Percentiles rank a stretch among this genome's conserved stretches.
phyloP scores from a whole-genome alignment of 768 basidiomycete species.

The Calocera viscosa region DNA sequence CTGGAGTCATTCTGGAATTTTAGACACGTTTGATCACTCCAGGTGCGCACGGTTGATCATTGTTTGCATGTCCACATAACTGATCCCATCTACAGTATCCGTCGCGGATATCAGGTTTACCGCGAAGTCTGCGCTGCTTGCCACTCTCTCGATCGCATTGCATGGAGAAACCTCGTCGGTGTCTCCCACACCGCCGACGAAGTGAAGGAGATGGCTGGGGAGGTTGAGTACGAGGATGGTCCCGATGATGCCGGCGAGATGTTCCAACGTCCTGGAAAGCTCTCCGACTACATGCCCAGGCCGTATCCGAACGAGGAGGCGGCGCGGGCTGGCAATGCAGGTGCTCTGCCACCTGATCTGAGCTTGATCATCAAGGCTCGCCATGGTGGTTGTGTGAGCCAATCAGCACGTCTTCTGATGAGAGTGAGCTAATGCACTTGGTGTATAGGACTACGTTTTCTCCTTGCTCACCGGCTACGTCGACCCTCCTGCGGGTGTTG shows the following conservation, averaged over 20 bases:
- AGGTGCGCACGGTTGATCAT: constrained; percentile 45
- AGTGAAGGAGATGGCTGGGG: constrained; percentile 82
- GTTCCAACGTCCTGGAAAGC: constrained; percentile 97
- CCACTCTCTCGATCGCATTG: constrained; percentile 97
- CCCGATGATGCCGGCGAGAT: constrained; percentile 91
- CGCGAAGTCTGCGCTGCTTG: constrained; percentile 98
- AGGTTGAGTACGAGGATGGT: constrained; percentile 92
- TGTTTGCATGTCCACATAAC: neutral
- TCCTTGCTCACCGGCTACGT: constrained; percentile 93
- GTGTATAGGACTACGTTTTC: constrained; percentile 81
- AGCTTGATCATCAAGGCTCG: constrained; percentile 96
- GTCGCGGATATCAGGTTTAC: constrained; percentile 93
- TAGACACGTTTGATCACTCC: constrained; percentile 93
- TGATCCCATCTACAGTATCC: constrained; percentile 47
- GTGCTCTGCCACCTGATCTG: constrained; percentile 93
- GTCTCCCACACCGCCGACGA: constrained; percentile 94
- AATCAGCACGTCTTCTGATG: neutral
- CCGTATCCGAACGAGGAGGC: constrained; percentile 98
- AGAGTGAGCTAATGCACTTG: neutral
- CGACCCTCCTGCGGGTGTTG: constrained; percentile 90
- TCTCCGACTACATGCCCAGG: constrained; percentile 88
- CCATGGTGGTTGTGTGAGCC: constrained; percentile 83
- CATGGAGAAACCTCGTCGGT: constrained; percentile 98
- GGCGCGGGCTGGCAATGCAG: constrained; percentile 82
- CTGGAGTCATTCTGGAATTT: constrained; percentile 77